Evolutionary conservation across 345 rosid species (phyloP), one percentile per base, ranked within the genome.

Genomic region (Turnera subulata): DNA sequence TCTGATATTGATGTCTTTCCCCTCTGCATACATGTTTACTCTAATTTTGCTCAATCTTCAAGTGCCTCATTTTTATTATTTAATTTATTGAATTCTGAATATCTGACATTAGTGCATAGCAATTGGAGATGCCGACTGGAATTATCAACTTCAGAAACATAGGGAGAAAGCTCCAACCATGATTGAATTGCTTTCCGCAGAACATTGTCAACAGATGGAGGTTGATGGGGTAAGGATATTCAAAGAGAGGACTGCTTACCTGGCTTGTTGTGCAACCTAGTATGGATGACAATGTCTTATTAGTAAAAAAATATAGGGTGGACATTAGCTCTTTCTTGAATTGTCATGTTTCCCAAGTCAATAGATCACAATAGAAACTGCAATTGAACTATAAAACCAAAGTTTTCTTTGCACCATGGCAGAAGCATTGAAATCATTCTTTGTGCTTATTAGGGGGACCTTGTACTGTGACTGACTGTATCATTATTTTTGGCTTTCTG

Each of bases 171-270:
- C 71, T 65, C 90, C 88, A 8, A 74, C 83, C 11, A 64, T 11
- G 1, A 88, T 88, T 71, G 89, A 83, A 51, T 72, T 88, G 67
- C 84, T 88, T 55, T 54, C 63, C 39, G 68, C 47, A 26, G 69
- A 65, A 33, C 73, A 69, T 1, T 83, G 93, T 72, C 52, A 37
- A 56, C 77, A 75, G 57, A 61, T 88, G 76, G 70, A 63, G 29
- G 19, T 85, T 62, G 61, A 65, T 65, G 86, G 82, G 86, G 93
- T 88, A 46, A n/a, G 82, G 71, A 21, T 56, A 29, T 29, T 29
- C 35, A n/a, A n/a, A n/a, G n/a, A n/a, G n/a, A n/a, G n/a, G n/a
- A n/a, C n/a, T n/a, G n/a, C n/a, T n/a, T n/a, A n/a, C n/a, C n/a
- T n/a, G n/a, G n/a, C n/a, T n/a, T n/a, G n/a, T n/a, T n/a, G n/a